phyloP scores from a whole-genome alignment of 169 alveolate genomes.

The Toxoplasma gondii region DNA sequence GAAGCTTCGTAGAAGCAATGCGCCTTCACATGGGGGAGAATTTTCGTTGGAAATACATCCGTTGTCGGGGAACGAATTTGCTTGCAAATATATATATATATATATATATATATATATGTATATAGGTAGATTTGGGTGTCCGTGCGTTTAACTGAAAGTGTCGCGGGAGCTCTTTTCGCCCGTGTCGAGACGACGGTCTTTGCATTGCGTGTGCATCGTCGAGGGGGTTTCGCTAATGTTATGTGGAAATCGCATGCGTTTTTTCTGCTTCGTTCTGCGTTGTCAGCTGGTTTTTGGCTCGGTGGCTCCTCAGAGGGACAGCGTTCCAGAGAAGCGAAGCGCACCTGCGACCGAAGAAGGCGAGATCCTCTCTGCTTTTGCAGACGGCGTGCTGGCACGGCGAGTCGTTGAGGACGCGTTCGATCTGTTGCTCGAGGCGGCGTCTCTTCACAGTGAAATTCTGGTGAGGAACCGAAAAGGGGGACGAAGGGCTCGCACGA shows the following conservation, averaged over 20 bases:
- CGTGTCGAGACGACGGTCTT: no score
- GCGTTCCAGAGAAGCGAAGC: not conserved
- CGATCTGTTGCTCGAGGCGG: constrained; percentile 14
- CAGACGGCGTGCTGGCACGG: constrained; percentile 15
- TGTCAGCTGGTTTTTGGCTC: not conserved
- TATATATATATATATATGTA: no score
- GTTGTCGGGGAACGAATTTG: no score
- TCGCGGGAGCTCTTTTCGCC: no score
- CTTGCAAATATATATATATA: no score
- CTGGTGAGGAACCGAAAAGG: not conserved
- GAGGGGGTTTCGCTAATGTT: no score
- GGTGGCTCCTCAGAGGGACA: not conserved
- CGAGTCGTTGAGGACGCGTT: constrained; percentile 30
- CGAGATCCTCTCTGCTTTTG: not conserved
- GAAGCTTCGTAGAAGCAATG: no score
- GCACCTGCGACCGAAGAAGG: not conserved
- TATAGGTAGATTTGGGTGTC: no score
- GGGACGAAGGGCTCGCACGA: not conserved
- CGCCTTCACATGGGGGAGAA: no score
- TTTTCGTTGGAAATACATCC: no score
- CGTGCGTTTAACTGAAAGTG: no score
- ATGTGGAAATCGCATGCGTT: not conserved
- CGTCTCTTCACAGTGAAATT: not conserved
- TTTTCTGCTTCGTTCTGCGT: not conserved
- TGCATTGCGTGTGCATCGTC: no score